Evolutionary conservation across 2,329 filamentous ascomycete genomes (phyloP).

Genomic region (Sphaerulina populicola): DNA sequence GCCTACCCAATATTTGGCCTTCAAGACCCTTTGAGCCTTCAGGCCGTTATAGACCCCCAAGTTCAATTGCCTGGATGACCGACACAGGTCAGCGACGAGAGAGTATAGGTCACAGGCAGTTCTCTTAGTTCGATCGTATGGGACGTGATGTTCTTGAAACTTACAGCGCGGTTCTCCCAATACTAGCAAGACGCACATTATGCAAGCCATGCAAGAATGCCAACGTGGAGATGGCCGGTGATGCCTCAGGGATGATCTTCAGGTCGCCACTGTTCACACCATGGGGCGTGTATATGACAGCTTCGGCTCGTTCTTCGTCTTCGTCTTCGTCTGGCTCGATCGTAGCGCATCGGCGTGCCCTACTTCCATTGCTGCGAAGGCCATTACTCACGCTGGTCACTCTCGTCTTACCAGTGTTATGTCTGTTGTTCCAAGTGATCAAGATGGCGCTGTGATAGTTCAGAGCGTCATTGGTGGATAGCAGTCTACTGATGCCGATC

Average conservation of each 20-base stretch:
- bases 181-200: conserved; percentile 40
- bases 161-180: conserved; percentile 32
- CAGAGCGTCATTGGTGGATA: conserved; percentile 47
- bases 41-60: conserved; percentile 56
- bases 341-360: conserved; percentile 13
- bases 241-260: conserved; percentile 36
- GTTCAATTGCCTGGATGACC: conserved; percentile 46
- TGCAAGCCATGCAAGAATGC: conserved; percentile 29
- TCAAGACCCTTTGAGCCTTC: conserved; percentile 45
- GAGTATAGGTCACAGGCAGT: neutral
- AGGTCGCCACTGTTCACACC: conserved; percentile 47
- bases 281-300: conserved; percentile 57
- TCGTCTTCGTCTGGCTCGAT: conserved; percentile 23
- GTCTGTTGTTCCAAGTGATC: conserved; percentile 44
- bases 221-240: conserved; percentile 45
- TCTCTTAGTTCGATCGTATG: too few relatives aligned
- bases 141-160: neutral
- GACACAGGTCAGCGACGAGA: neutral
- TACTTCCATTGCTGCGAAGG: conserved; percentile 15
- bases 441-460: conserved; percentile 57
- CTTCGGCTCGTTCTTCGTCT: conserved; percentile 41
- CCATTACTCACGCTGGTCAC: neutral
- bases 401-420: conserved; percentile 11
- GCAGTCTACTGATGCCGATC: conserved; percentile 53
- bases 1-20: conserved; percentile 55